Conservation (phyloP, 75 land plant species). For the Selaginella tamariscina region DNA sequence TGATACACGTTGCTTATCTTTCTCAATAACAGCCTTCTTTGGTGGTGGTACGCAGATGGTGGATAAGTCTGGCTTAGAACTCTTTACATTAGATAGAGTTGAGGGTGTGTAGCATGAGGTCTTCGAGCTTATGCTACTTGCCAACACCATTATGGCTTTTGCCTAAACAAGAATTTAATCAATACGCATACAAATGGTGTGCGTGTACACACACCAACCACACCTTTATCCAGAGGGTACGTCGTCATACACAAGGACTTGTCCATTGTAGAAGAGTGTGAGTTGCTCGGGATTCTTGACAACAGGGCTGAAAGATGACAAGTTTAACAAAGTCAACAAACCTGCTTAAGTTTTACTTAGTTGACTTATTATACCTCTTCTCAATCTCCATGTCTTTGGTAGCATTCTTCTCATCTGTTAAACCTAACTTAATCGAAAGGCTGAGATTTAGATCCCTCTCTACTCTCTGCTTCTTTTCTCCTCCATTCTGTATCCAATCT, state of each 20-base stretch:
- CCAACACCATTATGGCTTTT: background rate
- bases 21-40: background rate
- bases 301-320: background rate
- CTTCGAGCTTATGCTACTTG: background rate
- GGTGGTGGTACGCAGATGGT: background rate
- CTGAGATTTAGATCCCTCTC: background rate
- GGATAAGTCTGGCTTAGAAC: background rate
- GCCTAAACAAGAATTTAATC: background rate
- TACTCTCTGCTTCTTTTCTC: background rate
- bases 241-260: background rate
- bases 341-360: background rate
- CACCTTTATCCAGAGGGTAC: background rate
- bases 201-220: background rate
- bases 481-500: no score
- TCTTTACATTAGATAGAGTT: background rate
- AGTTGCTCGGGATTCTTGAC: background rate
- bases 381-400: background rate
- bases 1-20: background rate
- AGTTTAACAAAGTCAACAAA: background rate
- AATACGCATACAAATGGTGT: background rate
- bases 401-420: background rate
- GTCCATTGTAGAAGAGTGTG: conserved; percentile 1
- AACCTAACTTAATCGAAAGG: background rate
- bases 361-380: no score
- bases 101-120: background rate